Evolutionary conservation across 1,284 basidiomycete species (phyloP).

Genomic region (Cutaneotrichosporon dermatis): DNA sequence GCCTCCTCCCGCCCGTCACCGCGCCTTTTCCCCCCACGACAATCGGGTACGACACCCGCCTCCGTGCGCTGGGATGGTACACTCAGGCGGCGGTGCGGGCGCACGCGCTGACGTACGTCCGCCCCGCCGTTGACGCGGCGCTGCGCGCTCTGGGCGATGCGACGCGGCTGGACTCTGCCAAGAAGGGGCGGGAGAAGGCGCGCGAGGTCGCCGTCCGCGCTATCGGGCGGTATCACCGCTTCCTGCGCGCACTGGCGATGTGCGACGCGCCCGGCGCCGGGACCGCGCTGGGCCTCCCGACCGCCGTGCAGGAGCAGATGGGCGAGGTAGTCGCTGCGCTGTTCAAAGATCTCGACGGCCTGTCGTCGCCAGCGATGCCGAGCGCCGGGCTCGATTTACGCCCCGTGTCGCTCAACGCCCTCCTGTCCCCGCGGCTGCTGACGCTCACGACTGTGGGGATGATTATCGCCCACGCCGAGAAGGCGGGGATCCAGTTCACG

Average conservation of each 20-base stretch:
- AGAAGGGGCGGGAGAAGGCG: not conserved
- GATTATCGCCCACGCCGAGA: not conserved
- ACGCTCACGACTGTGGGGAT: not conserved
- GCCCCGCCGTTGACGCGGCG: not conserved
- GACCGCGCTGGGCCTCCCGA: not conserved
- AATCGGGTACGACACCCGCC: not conserved
- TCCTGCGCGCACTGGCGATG: not conserved
- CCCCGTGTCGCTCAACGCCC: too few species aligned
- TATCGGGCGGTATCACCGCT: slow-evolving; percentile 2
- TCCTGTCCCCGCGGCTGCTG: slow-evolving; percentile 1
- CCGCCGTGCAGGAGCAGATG: not conserved
- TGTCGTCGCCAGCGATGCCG: not conserved
- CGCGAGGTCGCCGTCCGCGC: not conserved
- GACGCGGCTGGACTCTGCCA: not conserved
- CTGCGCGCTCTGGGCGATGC: not conserved
- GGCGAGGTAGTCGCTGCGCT: not conserved
- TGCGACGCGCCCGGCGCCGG: not conserved
- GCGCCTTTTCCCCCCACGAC: not conserved
- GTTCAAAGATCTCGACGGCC: not conserved
- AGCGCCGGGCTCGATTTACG: not conserved
- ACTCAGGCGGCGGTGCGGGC: not conserved
- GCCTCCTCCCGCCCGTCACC: not conserved
- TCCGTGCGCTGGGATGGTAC: not conserved
- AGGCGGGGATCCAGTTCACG: not conserved
- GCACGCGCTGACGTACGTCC: not conserved